These are phyloP conservation scores for Saccharomycopsis olivae DNA, from an alignment of 805 yeast genomes.

Conservation along the genomic window DNA sequence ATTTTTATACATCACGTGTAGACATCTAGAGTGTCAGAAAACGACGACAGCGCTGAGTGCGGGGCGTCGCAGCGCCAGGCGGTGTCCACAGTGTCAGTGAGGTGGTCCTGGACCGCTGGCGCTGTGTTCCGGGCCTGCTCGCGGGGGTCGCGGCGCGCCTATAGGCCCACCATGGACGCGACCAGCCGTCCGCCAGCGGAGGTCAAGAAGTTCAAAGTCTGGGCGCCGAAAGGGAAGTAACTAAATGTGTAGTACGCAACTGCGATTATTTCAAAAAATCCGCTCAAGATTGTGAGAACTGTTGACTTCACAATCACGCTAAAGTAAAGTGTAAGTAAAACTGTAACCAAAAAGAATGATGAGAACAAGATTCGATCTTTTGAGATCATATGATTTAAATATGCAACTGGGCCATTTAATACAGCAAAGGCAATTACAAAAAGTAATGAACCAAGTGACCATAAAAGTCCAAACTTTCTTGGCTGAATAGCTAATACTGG, in stretches of 20 bases:
- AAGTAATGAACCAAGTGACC: conserved; percentile 86
- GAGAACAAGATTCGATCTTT: conserved; percentile 75
- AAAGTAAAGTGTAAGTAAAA: conserved; percentile 70
- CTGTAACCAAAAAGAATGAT: conserved; percentile 65
- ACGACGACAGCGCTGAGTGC: no score
- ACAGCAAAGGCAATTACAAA: conserved; percentile 88
- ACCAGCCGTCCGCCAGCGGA: conserved; percentile 48
- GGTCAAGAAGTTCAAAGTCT: conserved; percentile 50
- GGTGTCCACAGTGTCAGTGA: no score
- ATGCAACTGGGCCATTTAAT: conserved; percentile 89
- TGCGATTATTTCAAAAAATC: conserved; percentile 70
- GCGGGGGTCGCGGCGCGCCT: no score
- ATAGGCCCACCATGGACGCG: conserved; percentile 10
- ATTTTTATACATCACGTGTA: no score
- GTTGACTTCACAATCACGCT: conserved; percentile 63
- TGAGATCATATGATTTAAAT: conserved; percentile 64
- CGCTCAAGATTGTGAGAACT: conserved; percentile 63
- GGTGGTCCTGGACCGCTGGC: no score
- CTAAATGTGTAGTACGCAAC: conserved; percentile 83
- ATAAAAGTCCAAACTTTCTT: conserved; percentile 76
- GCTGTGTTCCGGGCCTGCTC: no score
- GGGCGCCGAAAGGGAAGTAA: conserved; percentile 93
- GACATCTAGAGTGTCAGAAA: no score
- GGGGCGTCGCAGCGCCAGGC: no score
- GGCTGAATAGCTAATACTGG: conserved; percentile 89